A percentile compares a stretch with the other conserved stretches of the same genome.
Evolutionary conservation across 1,139 yeast species (phyloP).

Genomic region (Kodamaea arcana): DNA sequence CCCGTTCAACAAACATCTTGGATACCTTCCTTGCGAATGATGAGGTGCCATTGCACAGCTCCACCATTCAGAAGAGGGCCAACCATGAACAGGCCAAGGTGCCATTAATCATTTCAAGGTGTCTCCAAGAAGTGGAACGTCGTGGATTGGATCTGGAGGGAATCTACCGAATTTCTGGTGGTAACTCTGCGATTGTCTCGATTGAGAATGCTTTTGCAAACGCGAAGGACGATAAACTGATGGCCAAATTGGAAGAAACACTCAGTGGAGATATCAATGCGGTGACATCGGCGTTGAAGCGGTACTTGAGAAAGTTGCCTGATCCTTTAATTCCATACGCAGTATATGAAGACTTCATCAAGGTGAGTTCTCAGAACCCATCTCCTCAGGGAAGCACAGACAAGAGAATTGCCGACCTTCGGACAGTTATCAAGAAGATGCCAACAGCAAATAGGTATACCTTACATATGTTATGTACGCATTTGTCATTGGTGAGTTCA

Average conservation of each 20-base stretch:
- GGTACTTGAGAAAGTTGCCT: slow-evolving; percentile 80
- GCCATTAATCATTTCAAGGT: slow-evolving; percentile 69
- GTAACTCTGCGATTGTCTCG: slow-evolving; percentile 67
- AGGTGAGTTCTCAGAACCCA: slow-evolving; percentile 33
- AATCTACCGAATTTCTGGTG: slow-evolving; percentile 87
- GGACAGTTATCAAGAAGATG: slow-evolving; percentile 31
- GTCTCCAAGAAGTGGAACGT: slow-evolving; percentile 74
- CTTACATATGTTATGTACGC: slow-evolving; percentile 54
- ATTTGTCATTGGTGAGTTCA: slow-evolving; percentile 54
- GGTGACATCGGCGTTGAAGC: slow-evolving; percentile 78
- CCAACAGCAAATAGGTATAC: slow-evolving; percentile 69
- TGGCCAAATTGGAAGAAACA: slow-evolving; percentile 38
- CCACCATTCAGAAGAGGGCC: slow-evolving; percentile 58
- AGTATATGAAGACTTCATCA: slow-evolving; percentile 63
- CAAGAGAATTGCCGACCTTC: slow-evolving; percentile 27
- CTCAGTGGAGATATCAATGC: slow-evolving; percentile 77
- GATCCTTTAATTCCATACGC: slow-evolving; percentile 77
- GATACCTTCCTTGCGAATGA: slow-evolving; percentile 30
- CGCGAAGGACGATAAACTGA: slow-evolving; percentile 35
- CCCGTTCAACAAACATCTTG: slow-evolving; percentile 47
- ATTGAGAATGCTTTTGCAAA: slow-evolving; percentile 45
- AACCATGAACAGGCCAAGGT: slow-evolving; percentile 55
- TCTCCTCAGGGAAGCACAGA: slow-evolving; percentile 16
- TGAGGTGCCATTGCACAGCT: slow-evolving; percentile 33
- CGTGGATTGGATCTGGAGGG: slow-evolving; percentile 80